Evolutionary conservation across 805 yeast species (phyloP).

Genomic region (Myxozyma nipponensis): DNA sequence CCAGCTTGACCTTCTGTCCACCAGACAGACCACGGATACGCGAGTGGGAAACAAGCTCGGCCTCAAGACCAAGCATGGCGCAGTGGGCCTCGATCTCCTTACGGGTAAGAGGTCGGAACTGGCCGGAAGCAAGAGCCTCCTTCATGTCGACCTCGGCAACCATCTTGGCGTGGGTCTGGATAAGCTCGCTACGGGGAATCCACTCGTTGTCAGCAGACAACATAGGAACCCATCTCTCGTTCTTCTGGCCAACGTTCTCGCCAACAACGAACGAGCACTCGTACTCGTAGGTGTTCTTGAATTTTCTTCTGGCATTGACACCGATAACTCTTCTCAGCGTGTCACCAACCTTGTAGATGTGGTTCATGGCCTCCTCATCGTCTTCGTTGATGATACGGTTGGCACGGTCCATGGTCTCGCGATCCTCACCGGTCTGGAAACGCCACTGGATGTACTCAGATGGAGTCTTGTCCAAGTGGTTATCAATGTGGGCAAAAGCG

Average conservation of each 20-base stretch:
- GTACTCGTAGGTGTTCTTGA: conserved; percentile 99
- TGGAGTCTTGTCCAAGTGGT: conserved; percentile 98
- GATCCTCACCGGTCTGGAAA: conserved; percentile 99
- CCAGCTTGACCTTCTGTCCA: conserved; percentile 99
- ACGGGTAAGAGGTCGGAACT: conserved; percentile 99
- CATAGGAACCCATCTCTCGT: conserved; percentile 99
- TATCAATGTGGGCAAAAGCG: conserved; percentile 99
- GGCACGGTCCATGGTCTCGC: conserved; percentile 99
- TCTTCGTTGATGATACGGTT: conserved; percentile 95
- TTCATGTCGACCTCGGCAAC: conserved; percentile 99
- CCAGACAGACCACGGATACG: conserved; percentile 99
- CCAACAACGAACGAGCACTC: conserved; percentile 97
- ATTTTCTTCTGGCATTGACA: conserved; percentile 96
- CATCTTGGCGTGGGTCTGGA: conserved; percentile 97
- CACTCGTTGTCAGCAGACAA: conserved; percentile 99
- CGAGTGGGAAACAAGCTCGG: conserved; percentile 99
- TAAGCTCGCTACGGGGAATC: conserved; percentile 98
- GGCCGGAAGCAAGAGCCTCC: conserved; percentile 99
- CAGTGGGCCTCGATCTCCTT: conserved; percentile 99
- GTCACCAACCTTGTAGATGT: conserved; percentile 98
- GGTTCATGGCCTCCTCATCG: conserved; percentile 98
- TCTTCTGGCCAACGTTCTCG: conserved; percentile 98
- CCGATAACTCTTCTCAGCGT: conserved; percentile 95
- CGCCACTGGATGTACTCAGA: conserved; percentile 99
- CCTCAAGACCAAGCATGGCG: conserved; percentile 95